Base-by-base conservation (phyloP, 176 grass and related monocot genomes). In the Oryza glumipatula region DNA sequence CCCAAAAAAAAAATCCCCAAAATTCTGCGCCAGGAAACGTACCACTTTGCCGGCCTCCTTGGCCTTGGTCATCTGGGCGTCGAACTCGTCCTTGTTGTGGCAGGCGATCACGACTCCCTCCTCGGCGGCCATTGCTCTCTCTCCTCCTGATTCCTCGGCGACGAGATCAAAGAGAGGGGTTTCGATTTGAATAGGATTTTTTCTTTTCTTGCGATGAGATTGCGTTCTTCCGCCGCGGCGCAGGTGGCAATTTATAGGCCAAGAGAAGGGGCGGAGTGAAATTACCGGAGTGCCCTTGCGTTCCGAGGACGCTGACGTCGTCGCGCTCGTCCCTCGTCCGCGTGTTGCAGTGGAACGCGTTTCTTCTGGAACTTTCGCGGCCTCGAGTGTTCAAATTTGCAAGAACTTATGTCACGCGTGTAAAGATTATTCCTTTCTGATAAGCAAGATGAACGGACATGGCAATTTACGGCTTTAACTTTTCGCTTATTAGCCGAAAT, bases 101-200 rank as follows among this genome's bases (percentile, higher is more conserved):
- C 94, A 97, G 48, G 70, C 86, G 86, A 97, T 84, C 56, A 97
- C 92, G 23, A 5, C 12, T 51, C 89, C 89, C 84, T 92, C 88
- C 64, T 87, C 90, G 28, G 90, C 83, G 51, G 92, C 90, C 92
- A 94, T 92, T 65, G 58, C n/a, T 76, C 48, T 75, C 21, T 56
- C 46, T 56, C 19, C 38, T 17, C 33, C 19, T 51, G 3, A 32
- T 32, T 26, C 44, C n/a, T 61, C 66, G 13, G 66, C 33, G 36
- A 61, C 7, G 68, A 16, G 79, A 82, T 74, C 23, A 22, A 22
- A 21, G 52, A 7, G 11, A 73, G 14, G 14, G 35, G 38, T 4
- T 36, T 28, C 2, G 24, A 26, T 65, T 21, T 11, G 71, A 45
- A 78, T 68, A 68, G 47, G 0, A 21, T 3, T 4, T 11, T 11